Conservation (phyloP, 768 basidiomycete genomes). For the Serendipita sp. region DNA sequence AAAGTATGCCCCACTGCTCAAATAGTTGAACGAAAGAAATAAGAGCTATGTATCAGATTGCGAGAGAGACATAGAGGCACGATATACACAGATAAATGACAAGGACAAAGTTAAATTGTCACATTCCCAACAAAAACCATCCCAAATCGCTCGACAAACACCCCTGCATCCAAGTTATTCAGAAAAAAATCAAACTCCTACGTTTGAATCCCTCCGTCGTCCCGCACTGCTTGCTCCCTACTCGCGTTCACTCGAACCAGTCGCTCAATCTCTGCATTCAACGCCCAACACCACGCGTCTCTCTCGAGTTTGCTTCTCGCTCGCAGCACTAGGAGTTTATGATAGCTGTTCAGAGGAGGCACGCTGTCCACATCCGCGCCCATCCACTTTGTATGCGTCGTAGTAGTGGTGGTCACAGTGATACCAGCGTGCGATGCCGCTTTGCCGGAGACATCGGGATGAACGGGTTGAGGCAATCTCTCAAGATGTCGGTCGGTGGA, state of each 20-base stretch:
- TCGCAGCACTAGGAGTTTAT: slow-evolving; percentile 49
- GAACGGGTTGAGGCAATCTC: not conserved
- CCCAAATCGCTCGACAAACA: too few species aligned
- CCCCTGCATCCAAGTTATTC: too few species aligned
- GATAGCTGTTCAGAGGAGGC: slow-evolving; percentile 40
- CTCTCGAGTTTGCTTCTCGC: slow-evolving; percentile 75
- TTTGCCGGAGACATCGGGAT: not conserved
- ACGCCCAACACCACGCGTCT: slow-evolving; percentile 89
- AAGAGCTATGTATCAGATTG: too few species aligned
- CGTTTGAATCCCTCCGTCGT: slow-evolving; percentile 30
- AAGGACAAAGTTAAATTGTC: too few species aligned
- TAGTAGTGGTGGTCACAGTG: not conserved
- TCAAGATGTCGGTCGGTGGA: not conserved
- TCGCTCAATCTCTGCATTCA: slow-evolving; percentile 82
- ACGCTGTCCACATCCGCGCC: slow-evolving; percentile 16
- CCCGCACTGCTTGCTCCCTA: slow-evolving; percentile 51
- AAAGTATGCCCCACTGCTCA: too few species aligned
- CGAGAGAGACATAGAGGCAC: too few species aligned
- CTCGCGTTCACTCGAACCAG: slow-evolving; percentile 43
- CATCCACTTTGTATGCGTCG: not conserved
- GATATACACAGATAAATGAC: too few species aligned
- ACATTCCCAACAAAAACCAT: too few species aligned
- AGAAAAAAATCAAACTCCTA: too few species aligned
- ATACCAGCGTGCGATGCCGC: not conserved
- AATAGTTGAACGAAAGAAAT: too few species aligned